Evolutionary conservation across 2,329 filamentous ascomycete genomes (phyloP).

Genomic region (Penicillium sp.): DNA sequence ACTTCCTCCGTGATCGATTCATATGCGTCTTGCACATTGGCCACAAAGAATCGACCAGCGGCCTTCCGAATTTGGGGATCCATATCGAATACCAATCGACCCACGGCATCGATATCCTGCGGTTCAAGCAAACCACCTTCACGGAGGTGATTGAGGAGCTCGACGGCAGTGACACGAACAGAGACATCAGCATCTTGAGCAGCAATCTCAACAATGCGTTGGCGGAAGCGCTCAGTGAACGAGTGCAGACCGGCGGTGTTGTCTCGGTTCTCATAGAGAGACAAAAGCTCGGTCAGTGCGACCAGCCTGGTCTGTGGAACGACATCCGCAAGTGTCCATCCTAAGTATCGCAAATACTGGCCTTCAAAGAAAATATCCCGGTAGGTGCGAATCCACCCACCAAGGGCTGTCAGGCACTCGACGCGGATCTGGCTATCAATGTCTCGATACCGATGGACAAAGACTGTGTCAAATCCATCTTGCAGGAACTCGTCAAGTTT

Average conservation of each 20-base stretch:
- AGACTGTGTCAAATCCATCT: slow-evolving; percentile 89
- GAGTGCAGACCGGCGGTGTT: slow-evolving; percentile 76
- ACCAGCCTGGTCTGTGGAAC: slow-evolving; percentile 75
- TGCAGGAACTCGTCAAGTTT: slow-evolving; percentile 71
- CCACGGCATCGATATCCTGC: slow-evolving; percentile 84
- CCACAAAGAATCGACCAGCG: slow-evolving; percentile 86
- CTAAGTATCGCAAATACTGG: slow-evolving; percentile 86
- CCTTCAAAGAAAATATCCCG: slow-evolving; percentile 90
- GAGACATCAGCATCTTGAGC: slow-evolving; percentile 78
- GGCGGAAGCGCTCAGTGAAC: slow-evolving; percentile 89
- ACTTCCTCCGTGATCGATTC: slow-evolving; percentile 80
- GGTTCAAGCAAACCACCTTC: slow-evolving; percentile 86
- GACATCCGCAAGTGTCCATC: slow-evolving; percentile 90
- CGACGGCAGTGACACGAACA: slow-evolving; percentile 78
- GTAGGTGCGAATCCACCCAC: slow-evolving; percentile 82
- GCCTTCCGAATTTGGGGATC: slow-evolving; percentile 84
- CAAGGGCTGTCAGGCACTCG: slow-evolving; percentile 84
- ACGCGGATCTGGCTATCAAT: slow-evolving; percentile 85
- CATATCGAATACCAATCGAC: slow-evolving; percentile 84
- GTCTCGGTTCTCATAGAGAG: slow-evolving; percentile 77
- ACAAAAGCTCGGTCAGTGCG: slow-evolving; percentile 78
- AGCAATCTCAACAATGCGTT: slow-evolving; percentile 89
- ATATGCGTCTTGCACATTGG: slow-evolving; percentile 80
- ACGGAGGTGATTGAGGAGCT: slow-evolving; percentile 78
- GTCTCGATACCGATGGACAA: slow-evolving; percentile 93